phyloP scores from a whole-genome alignment of 1,139 yeast species.

The Geotrichum europaeum region DNA sequence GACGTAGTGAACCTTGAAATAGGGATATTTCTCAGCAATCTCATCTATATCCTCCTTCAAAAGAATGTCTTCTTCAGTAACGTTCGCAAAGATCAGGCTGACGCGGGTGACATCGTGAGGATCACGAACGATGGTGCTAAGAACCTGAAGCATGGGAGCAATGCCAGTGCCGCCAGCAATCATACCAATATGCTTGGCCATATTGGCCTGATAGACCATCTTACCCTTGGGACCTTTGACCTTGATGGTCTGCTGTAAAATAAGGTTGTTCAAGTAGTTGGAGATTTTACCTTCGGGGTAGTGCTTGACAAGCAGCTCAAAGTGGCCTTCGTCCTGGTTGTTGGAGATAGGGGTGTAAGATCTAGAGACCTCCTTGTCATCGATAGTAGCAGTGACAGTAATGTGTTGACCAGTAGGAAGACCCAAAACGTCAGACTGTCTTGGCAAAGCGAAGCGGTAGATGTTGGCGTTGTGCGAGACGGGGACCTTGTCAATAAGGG shows the following conservation, averaged over 20 bases:
- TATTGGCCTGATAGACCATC: conserved; percentile 74
- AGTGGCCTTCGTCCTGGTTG: conserved; percentile 70
- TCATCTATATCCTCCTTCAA: conserved; percentile 70
- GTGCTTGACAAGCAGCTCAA: conserved; percentile 80
- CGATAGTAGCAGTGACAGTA: conserved; percentile 48
- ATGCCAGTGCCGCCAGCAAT: conserved; percentile 94
- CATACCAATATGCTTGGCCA: conserved; percentile 67
- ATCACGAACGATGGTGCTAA: conserved; percentile 66
- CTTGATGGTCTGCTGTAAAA: conserved; percentile 58
- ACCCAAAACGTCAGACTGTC: conserved; percentile 64
- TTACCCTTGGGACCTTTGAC: conserved; percentile 91
- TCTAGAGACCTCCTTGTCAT: conserved; percentile 74
- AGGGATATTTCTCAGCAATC: conserved; percentile 55
- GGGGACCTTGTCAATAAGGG: conserved; percentile 67
- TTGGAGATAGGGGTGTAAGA: conserved; percentile 89
- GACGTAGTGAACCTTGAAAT: conserved; percentile 66
- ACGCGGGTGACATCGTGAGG: conserved; percentile 72
- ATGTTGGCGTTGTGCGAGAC: conserved; percentile 75
- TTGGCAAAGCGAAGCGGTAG: conserved; percentile 76
- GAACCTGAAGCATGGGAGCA: conserved; percentile 85
- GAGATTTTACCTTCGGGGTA: conserved; percentile 86
- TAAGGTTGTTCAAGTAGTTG: conserved; percentile 58
- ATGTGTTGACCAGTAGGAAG: conserved; percentile 92
- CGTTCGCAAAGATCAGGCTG: conserved; percentile 65
- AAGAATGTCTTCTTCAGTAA: conserved; percentile 66